These are phyloP conservation scores for Suillus subaureus DNA, from an alignment of 768 basidiomycete species.

Conservation along the genomic window DNA sequence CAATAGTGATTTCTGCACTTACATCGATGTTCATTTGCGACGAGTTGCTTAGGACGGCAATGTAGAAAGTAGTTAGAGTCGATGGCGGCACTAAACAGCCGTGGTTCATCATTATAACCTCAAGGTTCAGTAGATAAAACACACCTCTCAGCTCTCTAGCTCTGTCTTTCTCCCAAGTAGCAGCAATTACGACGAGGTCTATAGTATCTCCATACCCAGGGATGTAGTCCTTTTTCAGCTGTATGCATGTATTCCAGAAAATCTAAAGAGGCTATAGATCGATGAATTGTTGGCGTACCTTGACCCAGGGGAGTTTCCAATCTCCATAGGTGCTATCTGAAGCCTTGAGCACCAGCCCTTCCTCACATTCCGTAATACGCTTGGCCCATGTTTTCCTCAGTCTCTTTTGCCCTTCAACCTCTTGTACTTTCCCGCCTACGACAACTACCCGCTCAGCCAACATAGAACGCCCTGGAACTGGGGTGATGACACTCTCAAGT, in stretches of 20 bases:
- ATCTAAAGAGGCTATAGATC: not conserved
- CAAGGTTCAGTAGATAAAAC: constrained; percentile 15
- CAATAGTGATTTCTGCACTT: constrained; percentile 19
- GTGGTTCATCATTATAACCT: not conserved
- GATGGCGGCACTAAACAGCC: constrained; percentile 59
- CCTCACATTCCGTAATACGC: constrained; percentile 54
- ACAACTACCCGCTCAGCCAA: constrained; percentile 61
- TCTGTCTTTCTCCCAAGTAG: constrained; percentile 77
- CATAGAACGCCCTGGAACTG: constrained; percentile 62
- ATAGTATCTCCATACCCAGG: constrained; percentile 79
- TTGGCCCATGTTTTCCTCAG: constrained; percentile 52
- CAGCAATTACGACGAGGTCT: constrained; percentile 78
- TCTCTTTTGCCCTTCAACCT: constrained; percentile 19
- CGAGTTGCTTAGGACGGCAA: constrained; percentile 65
- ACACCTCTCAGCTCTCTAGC: constrained; percentile 76
- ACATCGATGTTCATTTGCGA: constrained; percentile 44
- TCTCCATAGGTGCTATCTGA: constrained; percentile 70
- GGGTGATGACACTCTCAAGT: constrained; percentile 58
- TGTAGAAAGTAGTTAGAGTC: constrained; percentile 78
- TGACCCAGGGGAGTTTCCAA: constrained; percentile 73
- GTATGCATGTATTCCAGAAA: not conserved
- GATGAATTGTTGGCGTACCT: constrained; percentile 43
- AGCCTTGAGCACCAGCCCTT: constrained; percentile 81
- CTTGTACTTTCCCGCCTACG: constrained; percentile 15
- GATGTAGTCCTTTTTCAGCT: constrained; percentile 88